Evolutionary conservation across 768 basidiomycete genomes (phyloP), one percentile per base, ranked within the genome.

Genomic region (Lactarius sanguifluus): DNA sequence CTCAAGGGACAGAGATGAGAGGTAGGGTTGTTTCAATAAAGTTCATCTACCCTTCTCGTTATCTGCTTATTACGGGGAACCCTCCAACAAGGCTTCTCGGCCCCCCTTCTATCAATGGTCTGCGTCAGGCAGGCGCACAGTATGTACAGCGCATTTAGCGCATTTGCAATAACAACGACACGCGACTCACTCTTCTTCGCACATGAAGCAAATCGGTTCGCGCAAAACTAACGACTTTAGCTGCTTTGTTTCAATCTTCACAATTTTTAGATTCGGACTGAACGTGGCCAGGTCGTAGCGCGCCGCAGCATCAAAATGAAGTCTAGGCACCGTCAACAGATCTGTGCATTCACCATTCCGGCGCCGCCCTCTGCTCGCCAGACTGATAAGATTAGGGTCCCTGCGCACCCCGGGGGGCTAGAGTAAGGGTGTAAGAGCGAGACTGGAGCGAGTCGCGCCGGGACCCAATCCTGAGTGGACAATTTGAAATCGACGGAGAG

Each of bases 401-500:
- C 16, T 16, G 8, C 30, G 13, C 54, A 4, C 12, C 30, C 5
- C 9, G 18, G 18, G 16, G 32, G 56, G 18, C 18, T 32, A 36
- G 56, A 56, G 28, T 34, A 16, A 36, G 56, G 32, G 56, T 7
- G 28, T 18, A 34, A 20, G 54, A 16, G 54, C 54, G 54, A 30
- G 54, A 32, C 54, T 32, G 13, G 30, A 5, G 7, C 56, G 9
- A 36, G 56, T 50, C 50, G 47, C 23, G 50, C n/a, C 50, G 13
- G n/a, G 13, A 23, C 23, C 32, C 18, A 34, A 12, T 0, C 9
- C 18, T 18, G 32, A 36, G 18, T 4, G 5, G 16, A 7, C 9
- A 13, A 57, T 57, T 57, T 34, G 56, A 57, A 57, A 57, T 57
- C 28, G 8, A 23, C n/a, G 30, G 55, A 56, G 30, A 18, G 25